Evolutionary conservation across 345 rosid species (phyloP).

Genomic region (Garcia nutans): DNA sequence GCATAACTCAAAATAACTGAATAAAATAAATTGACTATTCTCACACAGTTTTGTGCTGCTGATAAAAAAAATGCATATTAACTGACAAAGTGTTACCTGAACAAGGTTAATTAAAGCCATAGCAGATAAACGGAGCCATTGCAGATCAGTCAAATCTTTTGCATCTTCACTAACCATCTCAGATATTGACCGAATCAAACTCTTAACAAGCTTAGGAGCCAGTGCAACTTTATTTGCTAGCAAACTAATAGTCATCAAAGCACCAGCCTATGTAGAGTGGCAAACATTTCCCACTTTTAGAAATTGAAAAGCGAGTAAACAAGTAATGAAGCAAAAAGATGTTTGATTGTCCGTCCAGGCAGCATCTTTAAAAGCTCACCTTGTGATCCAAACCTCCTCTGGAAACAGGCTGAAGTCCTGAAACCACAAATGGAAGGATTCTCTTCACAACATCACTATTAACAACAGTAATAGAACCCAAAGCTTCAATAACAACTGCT

Average conservation of each 20-base stretch:
- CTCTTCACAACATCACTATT: conserved; percentile 68
- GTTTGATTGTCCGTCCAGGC: neutral
- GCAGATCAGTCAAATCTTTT: conserved; percentile 61
- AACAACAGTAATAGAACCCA: conserved; percentile 60
- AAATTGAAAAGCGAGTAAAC: neutral
- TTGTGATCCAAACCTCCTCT: conserved; percentile 68
- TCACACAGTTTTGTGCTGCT: no score
- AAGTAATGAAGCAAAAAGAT: conserved; percentile 3
- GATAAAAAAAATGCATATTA: neutral
- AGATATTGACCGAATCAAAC: conserved; percentile 65
- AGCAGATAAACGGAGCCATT: conserved; percentile 62
- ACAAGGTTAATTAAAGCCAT: conserved; percentile 74
- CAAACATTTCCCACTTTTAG: conserved; percentile 2
- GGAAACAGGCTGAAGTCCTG: conserved; percentile 63
- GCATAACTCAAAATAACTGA: neutral
- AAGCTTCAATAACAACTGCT: conserved; percentile 71
- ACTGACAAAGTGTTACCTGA: conserved; percentile 54
- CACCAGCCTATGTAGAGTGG: conserved; percentile 65
- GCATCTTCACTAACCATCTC: conserved; percentile 61
- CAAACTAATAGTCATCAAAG: conserved; percentile 77
- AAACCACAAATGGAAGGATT: conserved; percentile 69
- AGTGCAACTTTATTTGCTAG: conserved; percentile 67
- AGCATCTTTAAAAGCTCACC: conserved; percentile 42
- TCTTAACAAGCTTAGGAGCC: conserved; percentile 68
- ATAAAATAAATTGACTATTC: neutral